Evolutionary conservation across 2,329 filamentous ascomycete genomes (phyloP).

Genomic region (Penicillium sp.): DNA sequence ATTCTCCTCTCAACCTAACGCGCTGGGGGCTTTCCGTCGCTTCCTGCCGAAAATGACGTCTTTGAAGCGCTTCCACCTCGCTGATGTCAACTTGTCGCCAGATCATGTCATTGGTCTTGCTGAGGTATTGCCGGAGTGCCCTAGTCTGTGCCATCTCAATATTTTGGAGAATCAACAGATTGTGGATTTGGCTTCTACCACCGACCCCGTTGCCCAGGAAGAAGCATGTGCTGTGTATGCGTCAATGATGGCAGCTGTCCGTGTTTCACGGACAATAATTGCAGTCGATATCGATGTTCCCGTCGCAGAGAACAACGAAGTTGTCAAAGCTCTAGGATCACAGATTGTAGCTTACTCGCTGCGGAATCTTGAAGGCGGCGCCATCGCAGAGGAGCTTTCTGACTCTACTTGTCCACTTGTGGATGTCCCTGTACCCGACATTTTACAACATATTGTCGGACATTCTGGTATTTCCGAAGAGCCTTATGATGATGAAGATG

Average conservation of each 20-base stretch:
- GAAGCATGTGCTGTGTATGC: slow-evolving; percentile 93
- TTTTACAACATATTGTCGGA: slow-evolving; percentile 83
- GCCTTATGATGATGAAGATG: slow-evolving; percentile 58
- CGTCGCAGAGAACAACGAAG: slow-evolving; percentile 74
- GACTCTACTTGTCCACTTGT: slow-evolving; percentile 47
- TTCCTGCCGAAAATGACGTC: slow-evolving; percentile 77
- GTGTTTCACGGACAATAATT: slow-evolving; percentile 78
- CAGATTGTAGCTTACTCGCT: slow-evolving; percentile 94
- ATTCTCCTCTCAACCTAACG: slow-evolving; percentile 72
- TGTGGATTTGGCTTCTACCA: slow-evolving; percentile 71
- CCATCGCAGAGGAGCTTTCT: slow-evolving; percentile 60
- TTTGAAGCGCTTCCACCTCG: slow-evolving; percentile 81
- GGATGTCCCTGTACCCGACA: slow-evolving; percentile 69
- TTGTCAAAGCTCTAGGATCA: slow-evolving; percentile 87
- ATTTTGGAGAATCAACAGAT: slow-evolving; percentile 71
- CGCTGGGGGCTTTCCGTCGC: slow-evolving; percentile 71
- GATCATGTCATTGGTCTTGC: slow-evolving; percentile 89
- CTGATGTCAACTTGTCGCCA: slow-evolving; percentile 77
- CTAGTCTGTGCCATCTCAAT: slow-evolving; percentile 78
- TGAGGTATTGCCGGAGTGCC: slow-evolving; percentile 83
- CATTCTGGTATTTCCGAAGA: slow-evolving; percentile 55
- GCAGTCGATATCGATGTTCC: slow-evolving; percentile 92
- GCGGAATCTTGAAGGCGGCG: slow-evolving; percentile 80
- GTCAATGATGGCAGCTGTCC: slow-evolving; percentile 81
- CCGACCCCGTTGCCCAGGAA: slow-evolving; percentile 77